These are phyloP conservation scores for Exserohilum rostratum DNA, from an alignment of 2,329 filamentous ascomycete genomes.

Conservation along the genomic window DNA sequence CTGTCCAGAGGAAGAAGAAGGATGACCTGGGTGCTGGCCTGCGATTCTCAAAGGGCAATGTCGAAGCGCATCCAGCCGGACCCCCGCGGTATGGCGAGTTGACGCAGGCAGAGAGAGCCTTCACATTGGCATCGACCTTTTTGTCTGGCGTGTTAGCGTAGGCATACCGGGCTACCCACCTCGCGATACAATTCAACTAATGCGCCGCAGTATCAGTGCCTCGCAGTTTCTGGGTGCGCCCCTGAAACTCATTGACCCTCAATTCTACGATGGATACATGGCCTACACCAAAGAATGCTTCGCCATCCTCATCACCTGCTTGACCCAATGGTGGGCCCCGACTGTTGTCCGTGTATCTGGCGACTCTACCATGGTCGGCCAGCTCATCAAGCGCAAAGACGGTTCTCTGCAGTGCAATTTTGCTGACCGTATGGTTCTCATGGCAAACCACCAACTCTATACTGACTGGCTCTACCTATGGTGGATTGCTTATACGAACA, in stretches of 20 bases:
- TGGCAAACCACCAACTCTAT: slow-evolving; percentile 88
- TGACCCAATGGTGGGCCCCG: slow-evolving; percentile 88
- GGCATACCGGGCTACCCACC: slow-evolving; percentile 14
- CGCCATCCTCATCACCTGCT: slow-evolving; percentile 75
- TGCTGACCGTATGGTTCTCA: slow-evolving; percentile 79
- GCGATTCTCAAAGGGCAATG: slow-evolving; percentile 50
- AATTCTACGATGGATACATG: slow-evolving; percentile 86
- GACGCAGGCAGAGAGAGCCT: slow-evolving; percentile 57
- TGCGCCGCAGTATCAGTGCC: slow-evolving; percentile 55
- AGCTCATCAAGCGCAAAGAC: slow-evolving; percentile 72
- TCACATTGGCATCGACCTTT: slow-evolving; percentile 58
- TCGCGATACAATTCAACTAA: slow-evolving; percentile 17
- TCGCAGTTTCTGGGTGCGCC: slow-evolving; percentile 79
- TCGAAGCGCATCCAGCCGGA: slow-evolving; percentile 52
- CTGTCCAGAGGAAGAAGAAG: slow-evolving; percentile 42
- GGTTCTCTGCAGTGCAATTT: slow-evolving; percentile 80
- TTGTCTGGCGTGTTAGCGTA: slow-evolving; percentile 57
- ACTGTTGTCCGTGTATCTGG: slow-evolving; percentile 83
- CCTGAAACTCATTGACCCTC: slow-evolving; percentile 75
- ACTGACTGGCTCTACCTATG: slow-evolving; percentile 92
- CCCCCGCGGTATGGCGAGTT: slow-evolving; percentile 54
- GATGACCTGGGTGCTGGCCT: slow-evolving; percentile 52
- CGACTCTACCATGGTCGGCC: slow-evolving; percentile 76
- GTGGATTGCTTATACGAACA: slow-evolving; percentile 89
- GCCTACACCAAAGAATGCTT: slow-evolving; percentile 85